Conservation (phyloP, 1,284 basidiomycete genomes). For the Heterobasidion annosum region DNA sequence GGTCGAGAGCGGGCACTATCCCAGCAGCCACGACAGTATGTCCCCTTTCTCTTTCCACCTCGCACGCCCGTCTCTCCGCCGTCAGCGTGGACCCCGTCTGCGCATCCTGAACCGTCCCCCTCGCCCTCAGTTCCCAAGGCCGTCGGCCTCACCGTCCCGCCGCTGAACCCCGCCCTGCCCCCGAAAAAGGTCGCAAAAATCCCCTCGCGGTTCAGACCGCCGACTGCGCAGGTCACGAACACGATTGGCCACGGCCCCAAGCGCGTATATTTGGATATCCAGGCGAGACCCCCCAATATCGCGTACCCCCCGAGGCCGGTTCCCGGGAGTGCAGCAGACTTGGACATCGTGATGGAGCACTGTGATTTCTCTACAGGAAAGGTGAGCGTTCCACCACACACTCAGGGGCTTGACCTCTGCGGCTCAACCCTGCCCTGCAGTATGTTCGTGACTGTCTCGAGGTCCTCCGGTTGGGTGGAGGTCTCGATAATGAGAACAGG, state of each 20-base stretch:
- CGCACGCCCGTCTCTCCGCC: constrained; percentile 1
- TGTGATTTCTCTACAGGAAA: constrained; percentile 82
- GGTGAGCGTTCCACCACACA: constrained; percentile 31
- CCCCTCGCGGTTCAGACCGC: constrained; percentile 35
- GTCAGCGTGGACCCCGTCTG: not conserved
- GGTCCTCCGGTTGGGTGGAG: constrained; percentile 56
- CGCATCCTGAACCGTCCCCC: constrained; percentile 40
- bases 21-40: constrained; percentile 68
- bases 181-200: constrained; percentile 31
- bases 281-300: constrained; percentile 42
- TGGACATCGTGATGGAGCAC: constrained; percentile 82
- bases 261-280: constrained; percentile 69
- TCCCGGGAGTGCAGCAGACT: constrained; percentile 74
- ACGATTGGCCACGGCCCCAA: constrained; percentile 66
- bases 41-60: constrained; percentile 12
- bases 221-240: constrained; percentile 19
- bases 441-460: constrained; percentile 77
- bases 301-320: constrained; percentile 81
- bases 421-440: constrained; percentile 20
- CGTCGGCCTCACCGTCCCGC: constrained; percentile 46
- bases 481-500: constrained; percentile 51
- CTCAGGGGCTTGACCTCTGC: not conserved
- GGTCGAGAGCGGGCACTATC: constrained; percentile 84
- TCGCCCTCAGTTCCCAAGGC: constrained; percentile 59
- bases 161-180: constrained; percentile 68